A percentile compares a stretch with the other conserved stretches of the same genome.
These are phyloP conservation scores for Candida sojae DNA, from an alignment of 1,139 yeast genomes.

Conservation along the genomic window DNA sequence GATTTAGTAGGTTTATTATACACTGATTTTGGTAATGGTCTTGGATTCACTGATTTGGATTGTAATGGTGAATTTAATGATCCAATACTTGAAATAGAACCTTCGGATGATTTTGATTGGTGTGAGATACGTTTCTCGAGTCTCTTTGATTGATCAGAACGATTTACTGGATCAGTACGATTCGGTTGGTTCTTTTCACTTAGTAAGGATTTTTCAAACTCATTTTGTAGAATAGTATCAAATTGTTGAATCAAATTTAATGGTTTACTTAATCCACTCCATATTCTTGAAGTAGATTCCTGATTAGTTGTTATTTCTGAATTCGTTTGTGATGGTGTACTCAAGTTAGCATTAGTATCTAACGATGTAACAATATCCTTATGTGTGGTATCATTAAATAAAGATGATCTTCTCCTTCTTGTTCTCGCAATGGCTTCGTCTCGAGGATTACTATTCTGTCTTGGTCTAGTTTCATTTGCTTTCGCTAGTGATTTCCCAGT, in stretches of 20 bases:
- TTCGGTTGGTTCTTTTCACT: conserved; percentile 12
- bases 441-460: conserved; percentile 32
- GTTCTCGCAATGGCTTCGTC: conserved; percentile 39
- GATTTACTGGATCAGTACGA: neutral
- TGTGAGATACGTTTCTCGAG: conserved; percentile 11
- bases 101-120: conserved; percentile 25
- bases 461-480: conserved; percentile 17
- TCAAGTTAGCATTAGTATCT: neutral
- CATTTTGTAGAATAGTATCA: conserved; percentile 66
- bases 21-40: neutral
- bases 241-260: conserved; percentile 65
- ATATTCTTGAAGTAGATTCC: conserved; percentile 22
- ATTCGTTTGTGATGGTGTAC: neutral
- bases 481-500: conserved; percentile 7
- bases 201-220: conserved; percentile 55
- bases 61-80: conserved; percentile 28
- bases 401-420: conserved; percentile 19
- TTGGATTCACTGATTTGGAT: conserved; percentile 18
- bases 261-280: conserved; percentile 50
- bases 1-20: conserved; percentile 7
- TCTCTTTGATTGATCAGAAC: neutral
- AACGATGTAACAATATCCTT: neutral
- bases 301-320: neutral
- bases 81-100: conserved; percentile 28
- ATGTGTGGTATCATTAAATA: neutral